Evolutionary conservation across 192 early-diverging fungal species (phyloP).

Genomic region (Linderina pennispora): DNA sequence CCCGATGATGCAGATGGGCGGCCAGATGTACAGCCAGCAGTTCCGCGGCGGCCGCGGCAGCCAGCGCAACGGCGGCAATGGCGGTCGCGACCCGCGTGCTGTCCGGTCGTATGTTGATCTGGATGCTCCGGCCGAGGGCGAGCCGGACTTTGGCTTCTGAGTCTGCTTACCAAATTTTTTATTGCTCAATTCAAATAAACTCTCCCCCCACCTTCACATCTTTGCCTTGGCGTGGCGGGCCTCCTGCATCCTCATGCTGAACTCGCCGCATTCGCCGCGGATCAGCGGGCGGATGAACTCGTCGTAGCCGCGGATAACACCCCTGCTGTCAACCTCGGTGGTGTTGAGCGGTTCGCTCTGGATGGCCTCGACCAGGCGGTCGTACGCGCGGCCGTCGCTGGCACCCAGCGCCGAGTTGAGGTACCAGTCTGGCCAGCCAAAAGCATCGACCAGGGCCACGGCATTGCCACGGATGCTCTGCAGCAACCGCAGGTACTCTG

Average conservation of each 20-base stretch:
- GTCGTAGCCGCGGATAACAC: neutral
- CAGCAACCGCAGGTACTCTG: conserved; percentile 48
- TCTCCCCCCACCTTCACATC: too few species aligned
- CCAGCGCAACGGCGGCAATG: conserved; percentile 4
- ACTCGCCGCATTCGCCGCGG: neutral
- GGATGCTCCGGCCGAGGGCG: conserved; percentile 77
- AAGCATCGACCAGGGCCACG: conserved; percentile 68
- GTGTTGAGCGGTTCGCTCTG: neutral
- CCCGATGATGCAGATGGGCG: conserved; percentile 28
- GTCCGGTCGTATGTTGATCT: conserved; percentile 84
- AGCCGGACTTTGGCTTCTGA: conserved; percentile 55
- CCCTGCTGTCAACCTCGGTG: neutral
- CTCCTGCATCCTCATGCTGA: neutral
- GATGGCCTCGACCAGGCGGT: neutral
- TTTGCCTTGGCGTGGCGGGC: neutral
- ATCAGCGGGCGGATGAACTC: neutral
- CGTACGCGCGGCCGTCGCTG: conserved; percentile 66
- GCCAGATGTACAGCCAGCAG: conserved; percentile 29
- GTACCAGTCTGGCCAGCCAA: conserved; percentile 72
- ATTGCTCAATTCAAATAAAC: too few species aligned
- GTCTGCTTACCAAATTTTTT: neutral
- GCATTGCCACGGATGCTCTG: conserved; percentile 56
- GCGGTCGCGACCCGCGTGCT: conserved; percentile 58
- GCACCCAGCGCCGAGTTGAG: conserved; percentile 70
- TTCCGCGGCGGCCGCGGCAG: conserved; percentile 13